Conservation (phyloP, 2,329 filamentous ascomycete genomes). For the Thielaviopsis ethacetica region DNA sequence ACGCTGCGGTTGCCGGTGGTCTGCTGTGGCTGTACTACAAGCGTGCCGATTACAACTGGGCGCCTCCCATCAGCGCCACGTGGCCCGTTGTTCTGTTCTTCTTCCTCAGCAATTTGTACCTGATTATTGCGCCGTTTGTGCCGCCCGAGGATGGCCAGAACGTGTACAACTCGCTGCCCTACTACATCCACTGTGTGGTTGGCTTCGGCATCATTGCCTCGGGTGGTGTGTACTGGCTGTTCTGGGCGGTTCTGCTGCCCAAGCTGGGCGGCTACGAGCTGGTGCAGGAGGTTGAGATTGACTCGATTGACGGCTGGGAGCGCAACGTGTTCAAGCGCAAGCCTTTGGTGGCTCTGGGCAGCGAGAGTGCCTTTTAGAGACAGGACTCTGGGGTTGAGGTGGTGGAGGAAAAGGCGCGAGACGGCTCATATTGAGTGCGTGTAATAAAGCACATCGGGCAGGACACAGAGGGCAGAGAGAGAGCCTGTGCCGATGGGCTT, state of each 20-base stretch:
- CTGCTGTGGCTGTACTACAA: constrained; percentile 37
- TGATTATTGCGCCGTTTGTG: constrained; percentile 42
- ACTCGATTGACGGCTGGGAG: constrained; percentile 47
- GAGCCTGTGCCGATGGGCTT: neutral
- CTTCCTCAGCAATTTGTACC: constrained; percentile 42
- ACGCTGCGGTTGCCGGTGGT: constrained; percentile 35
- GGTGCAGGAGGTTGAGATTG: constrained; percentile 34
- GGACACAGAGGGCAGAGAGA: neutral
- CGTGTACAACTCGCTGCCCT: constrained; percentile 36
- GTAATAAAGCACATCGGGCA: neutral
- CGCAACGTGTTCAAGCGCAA: constrained; percentile 33
- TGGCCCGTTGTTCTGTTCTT: constrained; percentile 41
- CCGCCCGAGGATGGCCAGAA: constrained; percentile 34
- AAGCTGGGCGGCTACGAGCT: constrained; percentile 38
- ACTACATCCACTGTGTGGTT: constrained; percentile 41
- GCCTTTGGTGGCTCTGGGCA: constrained; percentile 17
- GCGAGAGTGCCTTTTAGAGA: constrained; percentile 4
- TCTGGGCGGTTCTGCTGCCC: constrained; percentile 37
- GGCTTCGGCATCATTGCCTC: constrained; percentile 36
- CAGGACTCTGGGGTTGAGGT: neutral
- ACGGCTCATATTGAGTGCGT: neutral
- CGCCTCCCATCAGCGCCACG: constrained; percentile 37
- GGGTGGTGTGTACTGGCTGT: constrained; percentile 38
- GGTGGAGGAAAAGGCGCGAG: neutral
- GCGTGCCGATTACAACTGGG: constrained; percentile 31